Evolutionary conservation across 1,284 basidiomycete genomes (phyloP), one percentile per base, ranked within the genome.

Genomic region (Papiliotrema nemorosa): DNA sequence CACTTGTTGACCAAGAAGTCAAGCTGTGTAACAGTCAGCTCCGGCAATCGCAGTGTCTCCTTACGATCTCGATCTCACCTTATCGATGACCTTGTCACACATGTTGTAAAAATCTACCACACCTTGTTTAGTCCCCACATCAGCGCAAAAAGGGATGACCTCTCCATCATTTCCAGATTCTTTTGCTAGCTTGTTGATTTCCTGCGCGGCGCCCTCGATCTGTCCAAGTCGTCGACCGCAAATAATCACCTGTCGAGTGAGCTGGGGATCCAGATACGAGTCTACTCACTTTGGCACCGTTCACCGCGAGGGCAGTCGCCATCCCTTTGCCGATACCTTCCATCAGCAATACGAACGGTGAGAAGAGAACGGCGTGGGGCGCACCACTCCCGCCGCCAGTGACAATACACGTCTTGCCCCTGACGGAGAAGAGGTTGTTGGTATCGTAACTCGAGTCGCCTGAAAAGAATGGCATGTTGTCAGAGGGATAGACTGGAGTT

Each of bases 321-420:
- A 76, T 72, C 48, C 67, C 73, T 29, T 71, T 64, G 2, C 74
- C 74, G 38, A 76, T 67, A 5, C 72, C 72, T 27, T 27, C 20
- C 20, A 43, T 36, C 9, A 50, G 41, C 26, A 12, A 31, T 27
- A 24, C 16, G 29, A 31, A 31, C 29, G 14, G 29, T 31, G 7
- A 14, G 29, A 31, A 31, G 29, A 31, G 41, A 29, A 31, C 7
- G 20, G 41, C 18, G 16, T 5, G 6, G n/a, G 24, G 31, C 57
- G n/a, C 40, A 54, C 63, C 64, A 22, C 66, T 70, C 7, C 68
- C 74, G 3, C 51, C 64, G 21, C 64, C 64, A 7, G 64, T 64
- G 35, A 66, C 60, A 42, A 66, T 52, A 44, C 45, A 56, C 22
- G 50, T 50, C 63, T 63, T 67, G 56, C 59, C 64, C 48, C 62